Percentiles rank a stretch among this genome's conserved stretches.
Conservation (phyloP, 768 basidiomycete genomes). For the Amanita fuliginea region DNA sequence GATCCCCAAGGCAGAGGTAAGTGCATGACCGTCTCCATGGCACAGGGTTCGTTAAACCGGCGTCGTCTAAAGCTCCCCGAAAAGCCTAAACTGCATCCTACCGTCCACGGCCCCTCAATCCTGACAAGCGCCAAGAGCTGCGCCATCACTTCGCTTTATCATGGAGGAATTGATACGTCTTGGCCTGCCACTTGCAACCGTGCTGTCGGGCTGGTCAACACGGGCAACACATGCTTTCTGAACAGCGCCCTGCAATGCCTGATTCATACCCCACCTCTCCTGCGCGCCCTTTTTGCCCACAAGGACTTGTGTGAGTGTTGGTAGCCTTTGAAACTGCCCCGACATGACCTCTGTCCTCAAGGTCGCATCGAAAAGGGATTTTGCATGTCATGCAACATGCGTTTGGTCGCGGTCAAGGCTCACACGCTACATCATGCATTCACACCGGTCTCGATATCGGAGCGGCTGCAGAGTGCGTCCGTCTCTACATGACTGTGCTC, state of each 20-base stretch:
- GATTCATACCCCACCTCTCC: conserved; percentile 82
- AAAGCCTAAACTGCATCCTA: conserved; percentile 9
- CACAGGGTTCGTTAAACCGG: not conserved
- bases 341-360: conserved; percentile 12
- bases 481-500: not conserved
- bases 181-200: conserved; percentile 44
- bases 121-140: conserved; percentile 14
- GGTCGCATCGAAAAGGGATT: conserved; percentile 40
- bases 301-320: conserved; percentile 50
- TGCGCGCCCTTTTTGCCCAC: conserved; percentile 47
- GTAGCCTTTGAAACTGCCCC: not conserved
- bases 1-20: conserved; percentile 36
- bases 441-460: conserved; percentile 54
- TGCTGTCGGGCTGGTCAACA: conserved; percentile 69
- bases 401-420: conserved; percentile 42
- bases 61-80: conserved; percentile 9
- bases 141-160: conserved; percentile 33
- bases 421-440: conserved; percentile 39
- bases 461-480: conserved; percentile 56
- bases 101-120: conserved; percentile 12
- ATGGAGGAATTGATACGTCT: conserved; percentile 43
- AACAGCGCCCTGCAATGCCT: conserved; percentile 93
- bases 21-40: conserved; percentile 11
- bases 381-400: conserved; percentile 74
- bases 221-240: conserved; percentile 91